A percentile compares a stretch with the other conserved stretches of the same genome.
Evolutionary conservation across 352 stramenopile genomes (phyloP).

Genomic region (Peronospora farinosa): DNA sequence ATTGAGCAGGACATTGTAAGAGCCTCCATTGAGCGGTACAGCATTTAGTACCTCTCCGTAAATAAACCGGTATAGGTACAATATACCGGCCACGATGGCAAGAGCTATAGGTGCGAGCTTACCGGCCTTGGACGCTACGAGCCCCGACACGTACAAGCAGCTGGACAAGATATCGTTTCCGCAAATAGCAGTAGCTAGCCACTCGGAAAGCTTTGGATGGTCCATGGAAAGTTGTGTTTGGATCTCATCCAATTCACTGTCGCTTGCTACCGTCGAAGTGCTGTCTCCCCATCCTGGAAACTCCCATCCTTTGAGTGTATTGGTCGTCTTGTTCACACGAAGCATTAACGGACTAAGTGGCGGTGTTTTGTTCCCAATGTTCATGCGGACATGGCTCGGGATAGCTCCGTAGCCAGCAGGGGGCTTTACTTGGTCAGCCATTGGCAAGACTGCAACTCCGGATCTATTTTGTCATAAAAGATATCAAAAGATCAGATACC

Average conservation of each 20-base stretch:
- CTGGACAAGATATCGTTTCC: slow-evolving; percentile 94
- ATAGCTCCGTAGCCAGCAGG: slow-evolving; percentile 55
- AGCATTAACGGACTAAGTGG: slow-evolving; percentile 66
- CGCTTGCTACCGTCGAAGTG: slow-evolving; percentile 45
- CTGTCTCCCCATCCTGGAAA: slow-evolving; percentile 81
- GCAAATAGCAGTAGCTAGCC: slow-evolving; percentile 91
- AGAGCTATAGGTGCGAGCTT: slow-evolving; percentile 89
- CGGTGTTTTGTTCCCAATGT: slow-evolving; percentile 34
- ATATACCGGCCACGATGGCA: slow-evolving; percentile 82
- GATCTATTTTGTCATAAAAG: not conserved
- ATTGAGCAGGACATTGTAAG: slow-evolving; percentile 95
- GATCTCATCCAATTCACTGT: slow-evolving; percentile 69
- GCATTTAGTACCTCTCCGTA: slow-evolving; percentile 92
- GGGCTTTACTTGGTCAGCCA: slow-evolving; percentile 31
- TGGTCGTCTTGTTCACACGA: slow-evolving; percentile 60
- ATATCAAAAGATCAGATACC: slow-evolving; percentile 10
- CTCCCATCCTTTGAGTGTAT: slow-evolving; percentile 77
- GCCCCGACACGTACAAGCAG: slow-evolving; percentile 86
- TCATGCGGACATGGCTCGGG: slow-evolving; percentile 31
- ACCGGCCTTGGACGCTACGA: slow-evolving; percentile 82
- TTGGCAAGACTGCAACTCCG: slow-evolving; percentile 16
- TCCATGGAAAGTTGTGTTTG: slow-evolving; percentile 62
- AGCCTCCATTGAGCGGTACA: slow-evolving; percentile 92
- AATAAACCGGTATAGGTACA: slow-evolving; percentile 90
- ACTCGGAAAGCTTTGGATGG: slow-evolving; percentile 87